phyloP scores from a whole-genome alignment of 345 rosid genomes.

The Camelina neglecta region DNA sequence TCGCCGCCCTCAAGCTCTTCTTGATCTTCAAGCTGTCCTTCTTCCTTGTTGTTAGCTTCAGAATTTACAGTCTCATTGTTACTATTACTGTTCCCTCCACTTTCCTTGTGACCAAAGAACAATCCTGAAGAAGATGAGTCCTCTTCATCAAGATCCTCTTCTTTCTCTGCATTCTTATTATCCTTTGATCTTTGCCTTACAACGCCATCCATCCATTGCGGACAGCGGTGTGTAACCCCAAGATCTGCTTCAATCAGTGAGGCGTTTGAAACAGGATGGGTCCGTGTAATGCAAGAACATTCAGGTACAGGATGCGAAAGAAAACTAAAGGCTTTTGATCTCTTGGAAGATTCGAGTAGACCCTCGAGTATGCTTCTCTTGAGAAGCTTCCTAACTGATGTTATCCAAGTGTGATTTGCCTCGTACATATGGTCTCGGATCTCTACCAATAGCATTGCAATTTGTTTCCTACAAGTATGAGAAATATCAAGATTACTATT shows the following conservation, averaged over 20 bases:
- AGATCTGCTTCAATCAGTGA: slow-evolving; percentile 58
- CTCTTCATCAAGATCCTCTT: slow-evolving; percentile 82
- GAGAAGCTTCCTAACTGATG: slow-evolving; percentile 68
- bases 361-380: slow-evolving; percentile 75
- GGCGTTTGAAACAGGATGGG: slow-evolving; percentile 37
- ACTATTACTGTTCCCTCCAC: slow-evolving; percentile 47
- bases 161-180: slow-evolving; percentile 62
- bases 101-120: slow-evolving; percentile 53
- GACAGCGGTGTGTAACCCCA: slow-evolving; percentile 69
- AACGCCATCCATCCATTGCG: slow-evolving; percentile 69
- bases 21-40: slow-evolving; percentile 81
- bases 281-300: slow-evolving; percentile 69
- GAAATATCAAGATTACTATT: background rate
- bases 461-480: slow-evolving; percentile 58
- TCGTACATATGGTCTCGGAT: slow-evolving; percentile 69
- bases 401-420: slow-evolving; percentile 86
- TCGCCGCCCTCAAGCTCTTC: slow-evolving; percentile 88
- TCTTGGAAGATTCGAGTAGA: slow-evolving; percentile 56
- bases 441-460: slow-evolving; percentile 69
- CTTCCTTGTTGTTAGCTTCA: slow-evolving; percentile 75
- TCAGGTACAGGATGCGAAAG: slow-evolving; percentile 88
- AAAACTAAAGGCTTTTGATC: slow-evolving; percentile 64
- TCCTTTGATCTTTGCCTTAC: slow-evolving; percentile 52
- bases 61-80: slow-evolving; percentile 64
- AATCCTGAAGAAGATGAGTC: slow-evolving; percentile 68